A percentile compares a stretch with the other conserved stretches of the same genome.
phyloP scores from a whole-genome alignment of 176 grass and related monocot species.

The Cenchrus fungigraminus region DNA sequence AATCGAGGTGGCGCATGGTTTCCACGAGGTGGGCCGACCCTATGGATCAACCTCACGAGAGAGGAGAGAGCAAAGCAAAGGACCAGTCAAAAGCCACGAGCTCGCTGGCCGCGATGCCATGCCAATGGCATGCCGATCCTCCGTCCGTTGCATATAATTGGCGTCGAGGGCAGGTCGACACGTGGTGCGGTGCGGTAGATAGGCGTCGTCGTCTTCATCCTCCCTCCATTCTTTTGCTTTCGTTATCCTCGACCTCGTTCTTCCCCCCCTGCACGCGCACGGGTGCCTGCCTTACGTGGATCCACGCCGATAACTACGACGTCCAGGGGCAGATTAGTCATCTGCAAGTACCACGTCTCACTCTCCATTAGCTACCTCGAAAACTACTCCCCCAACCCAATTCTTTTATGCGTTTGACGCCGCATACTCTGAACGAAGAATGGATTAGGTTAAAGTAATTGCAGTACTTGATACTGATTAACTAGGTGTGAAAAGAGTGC shows the following conservation, averaged over 20 bases:
- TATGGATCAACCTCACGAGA: background rate
- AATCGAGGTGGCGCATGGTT: background rate
- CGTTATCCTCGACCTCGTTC: constrained; percentile 34
- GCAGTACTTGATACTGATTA: background rate
- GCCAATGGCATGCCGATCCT: too few relatives aligned
- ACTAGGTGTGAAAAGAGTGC: background rate
- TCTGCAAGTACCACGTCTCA: background rate
- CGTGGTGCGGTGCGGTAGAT: background rate
- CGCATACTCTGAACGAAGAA: background rate
- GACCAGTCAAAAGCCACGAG: background rate
- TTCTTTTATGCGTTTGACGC: background rate
- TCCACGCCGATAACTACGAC: constrained; percentile 27
- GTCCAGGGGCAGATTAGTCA: background rate
- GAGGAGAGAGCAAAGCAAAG: too few relatives aligned
- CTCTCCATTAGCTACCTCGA: background rate
- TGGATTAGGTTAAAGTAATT: background rate
- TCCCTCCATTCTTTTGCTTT: background rate
- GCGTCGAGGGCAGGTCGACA: background rate
- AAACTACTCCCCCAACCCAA: background rate
- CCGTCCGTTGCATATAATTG: constrained; percentile 28
- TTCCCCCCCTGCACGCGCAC: constrained; percentile 40
- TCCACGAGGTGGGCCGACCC: background rate
- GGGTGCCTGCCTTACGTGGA: constrained; percentile 41
- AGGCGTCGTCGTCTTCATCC: background rate
- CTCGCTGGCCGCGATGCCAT: background rate